phyloP scores from a whole-genome alignment of 805 yeast species.

The Monosporozyma yasuniensis region DNA sequence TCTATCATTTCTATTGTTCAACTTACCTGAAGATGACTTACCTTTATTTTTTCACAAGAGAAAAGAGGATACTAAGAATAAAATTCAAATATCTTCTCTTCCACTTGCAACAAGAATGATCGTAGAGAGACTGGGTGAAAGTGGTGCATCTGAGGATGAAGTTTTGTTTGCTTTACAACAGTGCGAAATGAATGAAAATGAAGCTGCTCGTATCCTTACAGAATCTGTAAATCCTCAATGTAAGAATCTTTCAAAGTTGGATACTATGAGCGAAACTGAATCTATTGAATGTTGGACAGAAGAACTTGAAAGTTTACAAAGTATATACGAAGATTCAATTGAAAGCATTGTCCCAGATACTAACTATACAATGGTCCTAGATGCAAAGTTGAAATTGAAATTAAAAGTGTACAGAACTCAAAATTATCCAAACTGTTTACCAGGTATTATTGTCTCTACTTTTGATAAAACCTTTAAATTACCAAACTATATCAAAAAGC shows the following conservation, averaged over 20 bases:
- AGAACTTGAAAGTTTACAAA: slow-evolving; percentile 59
- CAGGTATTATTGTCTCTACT: slow-evolving; percentile 55
- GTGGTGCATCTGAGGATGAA: slow-evolving; percentile 65
- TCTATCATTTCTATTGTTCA: slow-evolving; percentile 52
- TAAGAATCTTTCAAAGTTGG: background rate
- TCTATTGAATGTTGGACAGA: slow-evolving; percentile 55
- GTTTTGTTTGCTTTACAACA: slow-evolving; percentile 41
- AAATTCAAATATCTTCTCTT: slow-evolving; percentile 37
- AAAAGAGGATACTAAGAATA: slow-evolving; percentile 47
- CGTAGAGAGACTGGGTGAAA: slow-evolving; percentile 47
- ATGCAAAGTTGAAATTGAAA: slow-evolving; percentile 26
- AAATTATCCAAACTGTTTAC: slow-evolving; percentile 55
- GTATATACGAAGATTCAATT: slow-evolving; percentile 47
- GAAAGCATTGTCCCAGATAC: slow-evolving; percentile 24
- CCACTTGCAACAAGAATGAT: slow-evolving; percentile 43
- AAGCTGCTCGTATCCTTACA: slow-evolving; percentile 44
- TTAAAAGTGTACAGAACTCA: slow-evolving; percentile 38
- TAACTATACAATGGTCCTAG: slow-evolving; percentile 28
- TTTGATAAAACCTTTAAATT: slow-evolving; percentile 38
- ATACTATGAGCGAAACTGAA: slow-evolving; percentile 10
- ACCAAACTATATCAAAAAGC: slow-evolving; percentile 60
- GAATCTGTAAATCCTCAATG: slow-evolving; percentile 23
- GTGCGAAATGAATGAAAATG: slow-evolving; percentile 37
- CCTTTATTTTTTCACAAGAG: slow-evolving; percentile 57
- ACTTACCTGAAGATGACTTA: slow-evolving; percentile 89